These are phyloP conservation scores for Spencermartinsiella europaea DNA, from an alignment of 805 yeast genomes.

Conservation along the genomic window DNA sequence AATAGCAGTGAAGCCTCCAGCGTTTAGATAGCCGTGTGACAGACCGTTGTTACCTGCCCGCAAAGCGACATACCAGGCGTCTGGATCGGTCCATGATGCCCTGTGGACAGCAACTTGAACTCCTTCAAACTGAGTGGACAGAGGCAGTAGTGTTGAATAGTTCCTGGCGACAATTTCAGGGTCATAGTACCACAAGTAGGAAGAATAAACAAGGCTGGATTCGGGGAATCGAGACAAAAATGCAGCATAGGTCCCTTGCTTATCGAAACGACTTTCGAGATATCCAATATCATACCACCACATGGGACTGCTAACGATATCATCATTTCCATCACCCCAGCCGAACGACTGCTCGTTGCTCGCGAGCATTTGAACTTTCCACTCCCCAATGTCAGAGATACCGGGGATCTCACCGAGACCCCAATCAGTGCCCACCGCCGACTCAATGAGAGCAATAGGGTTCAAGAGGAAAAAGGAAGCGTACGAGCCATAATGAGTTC, in stretches of 20 bases:
- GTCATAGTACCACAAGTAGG: conserved; percentile 1
- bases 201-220: neutral
- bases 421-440: neutral
- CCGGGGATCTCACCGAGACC: neutral
- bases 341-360: neutral
- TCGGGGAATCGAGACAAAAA: neutral
- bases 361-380: neutral
- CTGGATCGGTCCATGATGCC: conserved; percentile 1
- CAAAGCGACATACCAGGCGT: neutral
- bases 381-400: neutral
- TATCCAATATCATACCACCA: conserved; percentile 2
- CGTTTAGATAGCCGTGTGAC: neutral
- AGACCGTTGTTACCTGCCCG: conserved; percentile 1
- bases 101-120: neutral
- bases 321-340: neutral
- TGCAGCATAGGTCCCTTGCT: neutral
- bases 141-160: neutral
- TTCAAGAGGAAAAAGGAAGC: neutral
- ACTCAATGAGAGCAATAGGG: neutral
- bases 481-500: neutral
- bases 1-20: neutral
- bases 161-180: neutral
- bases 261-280: neutral
- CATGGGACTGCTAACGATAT: neutral
- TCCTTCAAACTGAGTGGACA: neutral